A percentile compares a stretch with the other conserved stretches of the same genome.
Evolutionary conservation across 2,329 filamentous ascomycete genomes (phyloP).

Genomic region (Cordyceps cateniannulata): DNA sequence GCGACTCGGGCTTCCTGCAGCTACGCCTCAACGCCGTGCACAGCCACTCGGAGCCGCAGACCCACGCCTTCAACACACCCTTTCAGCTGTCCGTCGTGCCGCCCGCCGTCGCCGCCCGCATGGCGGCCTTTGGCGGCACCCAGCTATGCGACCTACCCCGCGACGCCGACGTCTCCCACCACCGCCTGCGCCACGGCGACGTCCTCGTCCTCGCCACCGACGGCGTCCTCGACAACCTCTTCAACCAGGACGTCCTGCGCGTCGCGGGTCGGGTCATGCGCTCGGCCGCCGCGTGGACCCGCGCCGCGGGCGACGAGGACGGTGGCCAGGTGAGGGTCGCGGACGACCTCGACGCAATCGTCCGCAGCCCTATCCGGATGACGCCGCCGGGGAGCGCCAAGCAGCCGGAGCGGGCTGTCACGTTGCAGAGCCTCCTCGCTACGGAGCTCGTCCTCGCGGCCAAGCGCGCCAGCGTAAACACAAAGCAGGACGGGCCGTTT

Average conservation of each 20-base stretch:
- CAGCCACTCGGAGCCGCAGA: conserved; percentile 77
- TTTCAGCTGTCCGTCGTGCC: conserved; percentile 91
- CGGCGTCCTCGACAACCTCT: conserved; percentile 93
- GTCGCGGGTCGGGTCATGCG: conserved; percentile 75
- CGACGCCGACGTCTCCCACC: conserved; percentile 73
- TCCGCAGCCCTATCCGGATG: conserved; percentile 15
- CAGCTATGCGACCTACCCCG: conserved; percentile 77
- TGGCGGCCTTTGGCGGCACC: conserved; percentile 74
- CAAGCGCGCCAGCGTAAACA: conserved; percentile 77
- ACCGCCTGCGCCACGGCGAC: conserved; percentile 79
- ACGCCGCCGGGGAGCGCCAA: conserved; percentile 18
- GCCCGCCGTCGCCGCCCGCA: conserved; percentile 68
- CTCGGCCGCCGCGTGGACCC: conserved; percentile 65
- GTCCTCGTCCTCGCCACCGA: conserved; percentile 92
- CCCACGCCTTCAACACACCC: conserved; percentile 95
- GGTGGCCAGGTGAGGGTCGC: conserved; percentile 55
- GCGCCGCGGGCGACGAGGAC: conserved; percentile 36
- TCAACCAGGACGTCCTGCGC: conserved; percentile 79
- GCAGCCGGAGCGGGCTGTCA: conserved; percentile 30
- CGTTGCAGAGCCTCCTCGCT: conserved; percentile 72
- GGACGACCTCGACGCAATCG: conserved; percentile 46
- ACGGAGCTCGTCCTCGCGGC: conserved; percentile 74
- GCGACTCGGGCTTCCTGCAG: conserved; percentile 89
- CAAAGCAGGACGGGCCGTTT: conserved; percentile 81
- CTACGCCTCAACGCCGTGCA: conserved; percentile 81